Evolutionary conservation across 2,329 filamentous ascomycete genomes (phyloP), one percentile per base, ranked within the genome.

Genomic region (Trichothecium sympodiale): DNA sequence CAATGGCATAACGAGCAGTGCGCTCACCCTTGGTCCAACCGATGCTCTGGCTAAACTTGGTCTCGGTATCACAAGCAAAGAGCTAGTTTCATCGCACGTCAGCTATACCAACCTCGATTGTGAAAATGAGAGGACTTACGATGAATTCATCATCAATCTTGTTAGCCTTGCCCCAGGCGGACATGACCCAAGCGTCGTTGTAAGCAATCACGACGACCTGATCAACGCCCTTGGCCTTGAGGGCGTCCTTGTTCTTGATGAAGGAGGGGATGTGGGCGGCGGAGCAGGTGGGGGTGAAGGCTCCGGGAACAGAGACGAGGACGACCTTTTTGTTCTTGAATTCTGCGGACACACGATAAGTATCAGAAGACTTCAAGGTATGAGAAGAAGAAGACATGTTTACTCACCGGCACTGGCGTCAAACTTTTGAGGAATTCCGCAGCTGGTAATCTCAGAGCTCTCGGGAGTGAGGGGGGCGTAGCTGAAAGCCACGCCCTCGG

Each of bases 161-260:
- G 63, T 93, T 89, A 53, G 86, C 85, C 74, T 94, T 94, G 62
- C 77, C 81, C 84, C 84, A 91, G 37, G 83, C 85, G 50, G 77
- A 80, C 83, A 89, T 89, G 59, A 94, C 86, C 55, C 71, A 93
- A 44, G 79, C 67, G 62, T 94, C 87, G 62, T 94, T 94, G 67
- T 67, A 80, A 41, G 85, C 83, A 52, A 93, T 80, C 53, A 91
- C 76, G 46, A 85, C 74, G 51, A 94, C 75, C 43, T 81, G 61
- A 60, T 94, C 86, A 46, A 93, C 82, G 50, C 83, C 85, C 71
- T 89, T 89, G 54, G 65, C 65, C 65, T 78, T 79, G 60, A 93
- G 69, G 53, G 80, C 67, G 36, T 74, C 65, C 47, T 80, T 64
- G 57, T 84, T 80, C 59, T 74, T 62, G 49, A 89, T 74, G 71